A percentile compares a stretch with the other conserved stretches of the same genome.
Evolutionary conservation across 306 rosid genomes (phyloP).

Genomic region (Aeschynomene evenia): DNA sequence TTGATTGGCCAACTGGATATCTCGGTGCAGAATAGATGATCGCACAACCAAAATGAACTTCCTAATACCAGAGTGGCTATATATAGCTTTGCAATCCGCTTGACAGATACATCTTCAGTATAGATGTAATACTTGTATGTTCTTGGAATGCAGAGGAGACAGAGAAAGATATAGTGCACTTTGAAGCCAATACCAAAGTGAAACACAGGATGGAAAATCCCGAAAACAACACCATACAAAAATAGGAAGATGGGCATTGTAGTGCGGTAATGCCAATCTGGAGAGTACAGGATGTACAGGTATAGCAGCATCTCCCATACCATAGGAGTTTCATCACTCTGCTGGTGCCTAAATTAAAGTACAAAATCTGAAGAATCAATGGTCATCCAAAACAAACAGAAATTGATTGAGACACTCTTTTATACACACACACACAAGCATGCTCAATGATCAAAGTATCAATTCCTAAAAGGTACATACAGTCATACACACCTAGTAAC

Average conservation of each 20-base stretch:
- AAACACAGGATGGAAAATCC: slow-evolving; percentile 51
- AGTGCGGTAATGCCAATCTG: slow-evolving; percentile 85
- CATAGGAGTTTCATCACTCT: slow-evolving; percentile 90
- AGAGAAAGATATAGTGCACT: slow-evolving; percentile 61
- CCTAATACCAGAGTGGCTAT: slow-evolving; percentile 59
- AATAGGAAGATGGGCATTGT: slow-evolving; percentile 89
- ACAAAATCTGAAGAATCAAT: slow-evolving; percentile 30
- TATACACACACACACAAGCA: not conserved
- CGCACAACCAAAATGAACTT: slow-evolving; percentile 63
- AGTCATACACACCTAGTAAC: slow-evolving; percentile 10
- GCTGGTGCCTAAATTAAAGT: slow-evolving; percentile 72
- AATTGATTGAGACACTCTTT: not conserved
- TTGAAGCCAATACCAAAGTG: slow-evolving; percentile 67
- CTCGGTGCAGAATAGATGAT: slow-evolving; percentile 64
- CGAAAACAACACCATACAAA: slow-evolving; percentile 68
- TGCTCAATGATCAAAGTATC: not conserved
- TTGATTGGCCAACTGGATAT: slow-evolving; percentile 59
- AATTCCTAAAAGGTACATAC: not conserved
- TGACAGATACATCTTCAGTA: slow-evolving; percentile 57
- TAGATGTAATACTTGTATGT: slow-evolving; percentile 85
- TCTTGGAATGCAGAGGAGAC: slow-evolving; percentile 83
- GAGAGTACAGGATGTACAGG: slow-evolving; percentile 81
- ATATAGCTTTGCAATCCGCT: slow-evolving; percentile 59
- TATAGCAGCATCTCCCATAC: slow-evolving; percentile 90
- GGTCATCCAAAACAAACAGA: slow-evolving; percentile 33